A percentile compares a stretch with the other conserved stretches of the same genome.
Conservation (phyloP, 129 eudicot genomes). For the Chrysanthemum lavandulifolium region DNA sequence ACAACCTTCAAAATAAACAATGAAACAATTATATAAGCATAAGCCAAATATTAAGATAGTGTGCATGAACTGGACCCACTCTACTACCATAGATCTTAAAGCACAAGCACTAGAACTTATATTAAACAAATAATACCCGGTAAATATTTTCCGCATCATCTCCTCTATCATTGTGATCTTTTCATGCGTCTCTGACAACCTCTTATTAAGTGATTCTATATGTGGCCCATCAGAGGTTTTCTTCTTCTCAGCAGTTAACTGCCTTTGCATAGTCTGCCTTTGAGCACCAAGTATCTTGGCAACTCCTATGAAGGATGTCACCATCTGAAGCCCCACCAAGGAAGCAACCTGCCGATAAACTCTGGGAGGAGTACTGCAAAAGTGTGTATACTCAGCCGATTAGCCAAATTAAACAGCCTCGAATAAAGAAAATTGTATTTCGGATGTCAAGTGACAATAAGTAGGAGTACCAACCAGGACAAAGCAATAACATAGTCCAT, state of each 20-base stretch:
- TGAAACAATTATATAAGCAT: slow-evolving; percentile 18
- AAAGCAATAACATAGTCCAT: slow-evolving; percentile 89
- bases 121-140: slow-evolving; percentile 49
- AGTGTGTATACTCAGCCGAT: slow-evolving; percentile 16
- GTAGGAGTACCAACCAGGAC: slow-evolving; percentile 66
- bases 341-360: slow-evolving; percentile 81
- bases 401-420: slow-evolving; percentile 19
- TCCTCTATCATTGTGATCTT: slow-evolving; percentile 82
- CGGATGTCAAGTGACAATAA: slow-evolving; percentile 10
- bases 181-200: slow-evolving; percentile 75
- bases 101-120: not conserved
- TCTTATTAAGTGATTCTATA: slow-evolving; percentile 78
- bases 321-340: slow-evolving; percentile 92
- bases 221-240: slow-evolving; percentile 75
- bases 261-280: slow-evolving; percentile 95
- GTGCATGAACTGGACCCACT: slow-evolving; percentile 10
- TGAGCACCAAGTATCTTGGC: slow-evolving; percentile 87
- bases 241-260: slow-evolving; percentile 86
- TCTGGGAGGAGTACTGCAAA: slow-evolving; percentile 92
- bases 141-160: slow-evolving; percentile 91
- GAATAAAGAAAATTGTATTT: not conserved
- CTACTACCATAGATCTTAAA: not conserved
- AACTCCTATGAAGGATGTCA: slow-evolving; percentile 75
- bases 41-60: slow-evolving; percentile 1
- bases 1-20: slow-evolving; percentile 57